Evolutionary conservation across 345 rosid genomes (phyloP).

Genomic region (Rhodamnia argentea): DNA sequence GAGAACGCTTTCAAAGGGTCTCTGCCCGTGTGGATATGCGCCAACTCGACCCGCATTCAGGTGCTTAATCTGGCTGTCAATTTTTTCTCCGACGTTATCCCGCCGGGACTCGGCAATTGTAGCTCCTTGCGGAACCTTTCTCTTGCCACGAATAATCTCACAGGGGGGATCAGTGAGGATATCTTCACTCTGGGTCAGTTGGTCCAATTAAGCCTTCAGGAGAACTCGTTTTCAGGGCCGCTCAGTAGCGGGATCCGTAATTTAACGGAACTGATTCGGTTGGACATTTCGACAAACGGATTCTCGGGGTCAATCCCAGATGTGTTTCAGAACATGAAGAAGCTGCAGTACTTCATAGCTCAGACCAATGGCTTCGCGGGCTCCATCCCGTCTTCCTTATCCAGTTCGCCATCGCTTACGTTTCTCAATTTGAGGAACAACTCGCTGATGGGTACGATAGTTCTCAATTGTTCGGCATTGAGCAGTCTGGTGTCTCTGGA

Average conservation of each 20-base stretch:
- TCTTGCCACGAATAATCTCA: neutral
- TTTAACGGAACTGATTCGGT: neutral
- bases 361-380: neutral
- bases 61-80: slow-evolving; percentile 4
- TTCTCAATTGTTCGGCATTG: slow-evolving; percentile 3
- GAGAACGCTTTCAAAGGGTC: neutral
- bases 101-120: neutral
- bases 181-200: neutral
- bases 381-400: neutral
- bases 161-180: neutral
- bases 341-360: neutral
- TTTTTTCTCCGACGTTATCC: neutral
- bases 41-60: neutral
- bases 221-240: neutral
- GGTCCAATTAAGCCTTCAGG: neutral
- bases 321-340: neutral
- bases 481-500: neutral
- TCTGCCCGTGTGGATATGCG: neutral
- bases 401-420: neutral
- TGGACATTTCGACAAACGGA: neutral
- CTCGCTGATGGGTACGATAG: neutral
- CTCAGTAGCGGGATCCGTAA: neutral
- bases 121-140: slow-evolving; percentile 1
- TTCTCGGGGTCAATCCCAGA: slow-evolving; percentile 1
- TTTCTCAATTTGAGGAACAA: neutral